A percentile compares a stretch with the other conserved stretches of the same genome.
Evolutionary conservation across 148 eudicot species (phyloP).

Genomic region (Amaranthus palmeri): DNA sequence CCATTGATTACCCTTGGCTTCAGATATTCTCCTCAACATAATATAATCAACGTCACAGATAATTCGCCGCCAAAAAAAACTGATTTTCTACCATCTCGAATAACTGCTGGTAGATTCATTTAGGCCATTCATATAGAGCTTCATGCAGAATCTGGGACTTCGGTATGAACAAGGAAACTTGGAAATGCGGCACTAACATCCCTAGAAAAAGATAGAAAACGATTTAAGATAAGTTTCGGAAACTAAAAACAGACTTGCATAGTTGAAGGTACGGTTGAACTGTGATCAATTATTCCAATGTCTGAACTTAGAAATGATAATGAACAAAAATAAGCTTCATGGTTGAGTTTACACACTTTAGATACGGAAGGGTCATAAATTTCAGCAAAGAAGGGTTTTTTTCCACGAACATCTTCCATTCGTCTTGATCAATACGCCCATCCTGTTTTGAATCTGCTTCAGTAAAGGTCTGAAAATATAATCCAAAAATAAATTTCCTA

Average conservation of each 20-base stretch:
- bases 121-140: too few relatives aligned
- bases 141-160: too few relatives aligned
- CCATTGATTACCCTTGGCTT: too few relatives aligned
- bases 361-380: constrained; percentile 35
- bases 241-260: too few relatives aligned
- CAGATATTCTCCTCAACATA: too few relatives aligned
- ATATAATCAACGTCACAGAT: too few relatives aligned
- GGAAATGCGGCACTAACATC: constrained; percentile 16
- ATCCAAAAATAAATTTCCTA: neutral
- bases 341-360: constrained; percentile 18
- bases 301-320: neutral
- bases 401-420: constrained; percentile 31
- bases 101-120: too few relatives aligned
- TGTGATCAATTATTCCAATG: neutral
- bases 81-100: too few relatives aligned
- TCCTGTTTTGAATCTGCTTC: constrained; percentile 22
- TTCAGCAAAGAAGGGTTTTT: constrained; percentile 26
- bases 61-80: too few relatives aligned
- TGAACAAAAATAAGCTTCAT: neutral
- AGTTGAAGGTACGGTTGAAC: too few relatives aligned
- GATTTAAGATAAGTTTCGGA: neutral
- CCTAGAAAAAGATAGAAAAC: neutral
- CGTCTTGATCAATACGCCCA: constrained; percentile 33
- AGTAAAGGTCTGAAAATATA: constrained; percentile 20
- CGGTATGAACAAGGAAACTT: neutral